Base-by-base conservation (phyloP, 768 basidiomycete species). In the Naganishia vishniacii region DNA sequence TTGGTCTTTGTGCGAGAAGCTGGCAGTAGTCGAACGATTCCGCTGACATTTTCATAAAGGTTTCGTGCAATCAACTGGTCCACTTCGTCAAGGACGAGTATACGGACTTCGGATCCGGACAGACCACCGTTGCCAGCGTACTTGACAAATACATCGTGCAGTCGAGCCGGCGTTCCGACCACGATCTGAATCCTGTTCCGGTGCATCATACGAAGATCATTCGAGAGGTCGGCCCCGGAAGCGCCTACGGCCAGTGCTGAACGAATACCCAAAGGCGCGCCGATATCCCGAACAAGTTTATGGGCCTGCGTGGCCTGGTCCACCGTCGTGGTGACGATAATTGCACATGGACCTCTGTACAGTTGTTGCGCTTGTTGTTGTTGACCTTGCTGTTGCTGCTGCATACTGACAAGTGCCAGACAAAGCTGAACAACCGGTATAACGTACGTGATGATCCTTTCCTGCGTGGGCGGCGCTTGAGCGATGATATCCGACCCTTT, bases 391-490 rank as follows among this genome's bases (percentile, higher is more conserved):
- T 56, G 49, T 20, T 51, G 53, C 53, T 56, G 53, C 11, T 48
- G 53, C 44, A 44, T 41, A 18, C 62, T 70, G 46, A 80, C 69
- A 26, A 86, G 82, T 65, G 86, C 83, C 37, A 85, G 83, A 62
- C 75, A 92, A 80, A 73, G 64, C 62, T 77, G 74, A 11, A 78
- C 64, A 34, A 73, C 75, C 9, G 73, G 77, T 16, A 77, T 72
- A 31, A 77, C 76, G 42, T 99, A 99, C 64, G 93, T 91, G 25
- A 94, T 93, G 71, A 99, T 99, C 48, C 95, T 84, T 76, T 99
- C 95, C 76, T 97, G 94, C 0, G 95, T 98, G 0, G 95, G 93
- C 48, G 95, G 95, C 11, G 94, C 95, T 78, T 99, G 95, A 9
- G 94, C 93, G 72, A 99, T 98, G 73, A 98, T 97, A 71, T 99